Base-by-base conservation (phyloP, 163 green algal species). In the Trebouxiophyceae sp. region DNA sequence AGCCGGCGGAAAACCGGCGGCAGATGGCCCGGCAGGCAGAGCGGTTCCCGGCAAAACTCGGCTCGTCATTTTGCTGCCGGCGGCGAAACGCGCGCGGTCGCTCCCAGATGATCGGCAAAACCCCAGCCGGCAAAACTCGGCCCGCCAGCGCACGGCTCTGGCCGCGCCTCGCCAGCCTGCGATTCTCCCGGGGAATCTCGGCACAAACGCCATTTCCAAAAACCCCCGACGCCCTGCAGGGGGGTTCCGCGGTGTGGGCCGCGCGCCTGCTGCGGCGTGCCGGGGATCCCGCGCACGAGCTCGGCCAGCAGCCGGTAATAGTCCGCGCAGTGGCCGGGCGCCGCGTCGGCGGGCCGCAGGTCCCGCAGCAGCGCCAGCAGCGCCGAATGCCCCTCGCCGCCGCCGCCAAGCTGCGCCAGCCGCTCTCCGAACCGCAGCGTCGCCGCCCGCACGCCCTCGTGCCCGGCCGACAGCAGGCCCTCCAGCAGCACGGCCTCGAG, bases 381-480 rank as follows among this genome's bases (percentile, higher is more conserved):
- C 33, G 30, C 60, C 5, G 28, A 20, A 4, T 70, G 62, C 22
- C 31, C 66, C 27, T 57, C n/a, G 45, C 12, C 29, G 30, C 20
- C 32, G 62, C 16, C 8, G 39, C 32, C 31, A 19, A 29, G 65
- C 39, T 16, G 12, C 12, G 39, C 55, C 0, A 85, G 16, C 0
- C 39, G 60, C 63, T 74, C 54, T 20, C 84, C 56, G 5, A 79
- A 45, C 6, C 62, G 33, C 5, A 27, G 44, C 0, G 76, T 74
- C 0, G 26, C 7, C 4, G 55, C 47, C 23, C 77, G 77, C 26
- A 87, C 33, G n/a, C 46, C 26, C 22, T 58, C 46, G 31, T 72
- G 63, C 39, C 75, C 69, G 5, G 61, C 45, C 33, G 72, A 76
- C 31, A 74, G 60, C 56, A 84, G 64, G 6, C 47, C 39, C 23